phyloP scores from a whole-genome alignment of 805 yeast genomes.

The Metschnikowia lunata region DNA sequence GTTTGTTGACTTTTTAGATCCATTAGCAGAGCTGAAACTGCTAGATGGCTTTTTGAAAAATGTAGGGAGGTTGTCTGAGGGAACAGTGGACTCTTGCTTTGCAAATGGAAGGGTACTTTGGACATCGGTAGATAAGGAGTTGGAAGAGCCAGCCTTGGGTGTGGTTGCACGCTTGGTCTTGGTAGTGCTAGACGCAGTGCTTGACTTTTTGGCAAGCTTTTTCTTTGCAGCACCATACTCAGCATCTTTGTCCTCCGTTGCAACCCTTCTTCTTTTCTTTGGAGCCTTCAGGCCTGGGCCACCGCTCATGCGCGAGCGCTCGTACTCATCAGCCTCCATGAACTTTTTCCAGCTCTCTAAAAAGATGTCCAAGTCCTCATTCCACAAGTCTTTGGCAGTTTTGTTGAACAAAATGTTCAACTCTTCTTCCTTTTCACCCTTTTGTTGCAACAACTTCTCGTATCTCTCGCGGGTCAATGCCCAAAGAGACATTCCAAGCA shows the following conservation, averaged over 20 bases:
- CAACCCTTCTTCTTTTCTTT: conserved; percentile 29
- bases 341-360: conserved; percentile 61
- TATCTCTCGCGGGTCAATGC: conserved; percentile 88
- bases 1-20: not conserved
- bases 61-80: conserved; percentile 13
- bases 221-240: conserved; percentile 13
- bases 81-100: conserved; percentile 3
- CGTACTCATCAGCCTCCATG: conserved; percentile 58
- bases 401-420: conserved; percentile 59
- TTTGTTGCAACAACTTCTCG: conserved; percentile 69
- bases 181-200: not conserved
- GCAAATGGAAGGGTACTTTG: conserved; percentile 9
- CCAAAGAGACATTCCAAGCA: conserved; percentile 91
- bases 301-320: conserved; percentile 48
- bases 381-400: conserved; percentile 88
- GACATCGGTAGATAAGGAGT: conserved; percentile 2
- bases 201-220: conserved; percentile 9
- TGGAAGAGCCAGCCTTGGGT: not conserved
- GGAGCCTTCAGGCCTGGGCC: conserved; percentile 35
- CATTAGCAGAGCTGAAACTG: not conserved
- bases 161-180: not conserved
- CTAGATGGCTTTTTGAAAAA: conserved; percentile 13
- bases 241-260: conserved; percentile 13
- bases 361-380: conserved; percentile 73
- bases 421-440: conserved; percentile 67